Percentiles rank a stretch among this genome's conserved stretches.
phyloP scores from a whole-genome alignment of 2,329 filamentous ascomycete genomes.

The Colletotrichum nymphaeae region DNA sequence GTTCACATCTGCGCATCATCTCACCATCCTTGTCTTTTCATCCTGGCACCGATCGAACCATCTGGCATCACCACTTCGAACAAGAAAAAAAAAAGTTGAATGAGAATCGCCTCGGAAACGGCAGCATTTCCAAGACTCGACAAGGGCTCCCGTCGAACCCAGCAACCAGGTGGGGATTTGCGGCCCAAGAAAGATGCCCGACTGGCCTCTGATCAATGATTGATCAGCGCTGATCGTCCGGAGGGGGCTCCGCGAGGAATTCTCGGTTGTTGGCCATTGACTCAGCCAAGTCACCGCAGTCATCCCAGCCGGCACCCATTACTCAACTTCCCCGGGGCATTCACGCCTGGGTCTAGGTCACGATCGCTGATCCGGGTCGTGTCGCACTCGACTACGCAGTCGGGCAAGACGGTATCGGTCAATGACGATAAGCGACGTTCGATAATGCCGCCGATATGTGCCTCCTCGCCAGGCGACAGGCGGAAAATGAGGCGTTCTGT shows the following conservation, averaged over 20 bases:
- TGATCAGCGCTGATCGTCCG: conserved; percentile 16
- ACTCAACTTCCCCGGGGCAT: neutral
- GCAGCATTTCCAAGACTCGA: neutral
- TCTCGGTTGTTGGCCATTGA: neutral
- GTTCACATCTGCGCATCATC: neutral
- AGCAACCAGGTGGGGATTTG: neutral
- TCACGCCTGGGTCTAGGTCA: neutral
- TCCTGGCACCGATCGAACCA: neutral
- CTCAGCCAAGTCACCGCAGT: neutral
- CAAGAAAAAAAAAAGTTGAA: neutral
- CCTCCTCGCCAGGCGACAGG: neutral
- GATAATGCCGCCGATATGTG: conserved; percentile 11
- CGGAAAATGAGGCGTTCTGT: neutral
- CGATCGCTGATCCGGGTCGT: neutral
- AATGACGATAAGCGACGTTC: conserved; percentile 4
- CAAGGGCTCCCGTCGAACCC: neutral
- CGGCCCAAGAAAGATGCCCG: neutral
- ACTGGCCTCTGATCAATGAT: neutral
- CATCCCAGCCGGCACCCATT: neutral
- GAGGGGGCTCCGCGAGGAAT: neutral
- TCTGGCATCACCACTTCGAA: neutral
- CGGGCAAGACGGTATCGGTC: neutral
- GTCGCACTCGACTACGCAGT: neutral
- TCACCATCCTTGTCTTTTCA: neutral
- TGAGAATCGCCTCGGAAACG: neutral